Percentiles rank a stretch among this genome's conserved stretches.
Evolutionary conservation across 2,329 filamentous ascomycete species (phyloP).

Genomic region (Penicillium concentricum): DNA sequence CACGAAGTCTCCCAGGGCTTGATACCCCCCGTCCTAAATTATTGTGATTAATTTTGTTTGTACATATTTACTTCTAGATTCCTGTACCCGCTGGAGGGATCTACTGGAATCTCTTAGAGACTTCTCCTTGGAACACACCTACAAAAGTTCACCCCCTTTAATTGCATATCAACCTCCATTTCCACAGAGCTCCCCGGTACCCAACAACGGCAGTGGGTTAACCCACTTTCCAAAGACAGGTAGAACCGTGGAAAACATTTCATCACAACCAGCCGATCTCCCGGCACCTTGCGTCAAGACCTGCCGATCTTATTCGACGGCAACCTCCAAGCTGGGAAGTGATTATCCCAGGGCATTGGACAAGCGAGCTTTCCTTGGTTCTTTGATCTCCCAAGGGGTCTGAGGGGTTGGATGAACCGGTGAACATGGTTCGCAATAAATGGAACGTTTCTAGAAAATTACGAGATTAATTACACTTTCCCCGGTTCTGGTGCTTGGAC

Average conservation of each 20-base stretch:
- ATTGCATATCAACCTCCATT: not conserved
- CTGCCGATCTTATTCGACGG: constrained; percentile 13
- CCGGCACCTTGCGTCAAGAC: constrained; percentile 19
- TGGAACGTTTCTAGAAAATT: not conserved
- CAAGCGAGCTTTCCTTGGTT: not conserved
- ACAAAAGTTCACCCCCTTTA: not conserved
- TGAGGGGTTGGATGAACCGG: not conserved
- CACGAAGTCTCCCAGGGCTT: constrained; percentile 14
- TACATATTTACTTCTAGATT: constrained; percentile 14
- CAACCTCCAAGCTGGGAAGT: not conserved
- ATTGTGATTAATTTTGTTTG: constrained; percentile 4
- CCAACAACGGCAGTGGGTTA: not conserved
- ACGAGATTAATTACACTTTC: not conserved
- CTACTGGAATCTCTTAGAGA: not conserved
- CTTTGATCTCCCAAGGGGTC: not conserved
- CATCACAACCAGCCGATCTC: constrained; percentile 17
- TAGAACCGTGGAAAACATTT: not conserved
- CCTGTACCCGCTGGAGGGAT: not conserved
- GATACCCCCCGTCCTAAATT: constrained; percentile 17
- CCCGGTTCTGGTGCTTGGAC: not conserved
- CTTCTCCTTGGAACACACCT: not conserved
- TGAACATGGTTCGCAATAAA: not conserved
- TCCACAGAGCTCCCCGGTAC: not conserved
- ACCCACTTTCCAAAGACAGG: not conserved
- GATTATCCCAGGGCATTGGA: not conserved